phyloP scores from a whole-genome alignment of 2,329 filamentous ascomycete genomes.

The Fusarium subglutinans region DNA sequence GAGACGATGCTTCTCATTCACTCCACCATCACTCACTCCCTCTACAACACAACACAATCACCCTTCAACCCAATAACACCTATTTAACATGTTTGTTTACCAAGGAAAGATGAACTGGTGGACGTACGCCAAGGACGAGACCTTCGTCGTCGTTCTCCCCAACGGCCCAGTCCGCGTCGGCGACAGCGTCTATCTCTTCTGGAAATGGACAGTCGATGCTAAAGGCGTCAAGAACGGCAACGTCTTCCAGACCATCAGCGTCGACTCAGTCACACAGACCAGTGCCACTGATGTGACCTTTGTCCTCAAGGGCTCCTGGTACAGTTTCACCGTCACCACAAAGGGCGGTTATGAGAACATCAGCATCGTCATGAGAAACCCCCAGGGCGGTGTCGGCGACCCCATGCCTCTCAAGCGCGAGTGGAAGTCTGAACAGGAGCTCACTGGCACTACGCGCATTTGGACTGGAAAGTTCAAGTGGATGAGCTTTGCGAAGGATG shows the following conservation, averaged over 20 bases:
- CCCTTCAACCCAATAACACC: no score
- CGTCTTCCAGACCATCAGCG: conserved; percentile 20
- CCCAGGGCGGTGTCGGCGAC: neutral
- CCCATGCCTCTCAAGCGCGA: conserved; percentile 3
- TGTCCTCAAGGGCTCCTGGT: conserved; percentile 1
- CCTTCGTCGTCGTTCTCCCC: conserved; percentile 28
- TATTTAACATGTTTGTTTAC: conserved; percentile 31
- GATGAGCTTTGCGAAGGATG: conserved; percentile 8
- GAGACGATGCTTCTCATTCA: neutral
- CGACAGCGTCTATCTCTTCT: conserved; percentile 36
- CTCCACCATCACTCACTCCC: neutral
- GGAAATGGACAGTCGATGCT: conserved; percentile 25
- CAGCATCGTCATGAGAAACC: conserved; percentile 23
- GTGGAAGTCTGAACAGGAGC: conserved; percentile 22
- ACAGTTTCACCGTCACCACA: conserved; percentile 22
- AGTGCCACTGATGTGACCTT: conserved; percentile 3
- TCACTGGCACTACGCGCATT: neutral
- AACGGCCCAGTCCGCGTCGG: conserved; percentile 29
- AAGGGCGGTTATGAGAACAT: conserved; percentile 17
- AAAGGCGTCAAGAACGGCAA: conserved; percentile 26
- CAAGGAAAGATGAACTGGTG: conserved; percentile 33
- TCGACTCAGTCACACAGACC: conserved; percentile 9
- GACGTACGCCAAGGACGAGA: conserved; percentile 27
- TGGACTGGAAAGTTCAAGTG: conserved; percentile 39
- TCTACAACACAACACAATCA: neutral